These are phyloP conservation scores for Stentor roeselii DNA, from an alignment of 73 alveolate species.

Conservation along the genomic window DNA sequence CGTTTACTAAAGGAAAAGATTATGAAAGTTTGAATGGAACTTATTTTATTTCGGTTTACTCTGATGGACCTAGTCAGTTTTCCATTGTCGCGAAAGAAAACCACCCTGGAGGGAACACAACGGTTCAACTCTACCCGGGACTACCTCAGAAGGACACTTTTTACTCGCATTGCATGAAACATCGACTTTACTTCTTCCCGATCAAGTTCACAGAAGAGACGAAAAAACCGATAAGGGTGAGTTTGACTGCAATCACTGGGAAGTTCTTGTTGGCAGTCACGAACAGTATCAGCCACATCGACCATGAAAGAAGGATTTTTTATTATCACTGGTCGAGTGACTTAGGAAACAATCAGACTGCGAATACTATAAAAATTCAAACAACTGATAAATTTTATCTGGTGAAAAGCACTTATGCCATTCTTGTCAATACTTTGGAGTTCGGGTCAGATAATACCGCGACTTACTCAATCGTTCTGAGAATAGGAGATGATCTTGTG, in stretches of 20 bases:
- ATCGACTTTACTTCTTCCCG: slow-evolving; percentile 6
- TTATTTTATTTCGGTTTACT: not conserved
- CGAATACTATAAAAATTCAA: not conserved
- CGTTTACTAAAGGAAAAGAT: not conserved
- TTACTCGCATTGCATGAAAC: not conserved
- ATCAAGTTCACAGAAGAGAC: not conserved
- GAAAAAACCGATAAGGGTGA: not conserved
- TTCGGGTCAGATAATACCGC: not conserved
- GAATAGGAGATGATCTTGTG: not conserved
- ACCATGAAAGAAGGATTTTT: not conserved
- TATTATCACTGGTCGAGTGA: not conserved
- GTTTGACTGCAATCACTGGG: slow-evolving; percentile 18
- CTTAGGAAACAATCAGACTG: not conserved
- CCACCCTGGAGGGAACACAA: not conserved
- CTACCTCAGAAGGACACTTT: not conserved
- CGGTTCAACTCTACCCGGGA: not conserved
- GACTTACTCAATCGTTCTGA: not conserved
- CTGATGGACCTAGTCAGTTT: not conserved
- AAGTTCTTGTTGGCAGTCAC: not conserved
- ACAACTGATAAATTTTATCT: not conserved
- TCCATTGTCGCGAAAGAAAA: slow-evolving; percentile 9
- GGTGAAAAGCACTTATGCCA: not conserved
- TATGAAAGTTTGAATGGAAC: not conserved
- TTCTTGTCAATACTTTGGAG: not conserved
- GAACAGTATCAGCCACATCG: not conserved